Evolutionary conservation across 805 yeast genomes (phyloP).

Genomic region (Wickerhamomyces hampshirensis): DNA sequence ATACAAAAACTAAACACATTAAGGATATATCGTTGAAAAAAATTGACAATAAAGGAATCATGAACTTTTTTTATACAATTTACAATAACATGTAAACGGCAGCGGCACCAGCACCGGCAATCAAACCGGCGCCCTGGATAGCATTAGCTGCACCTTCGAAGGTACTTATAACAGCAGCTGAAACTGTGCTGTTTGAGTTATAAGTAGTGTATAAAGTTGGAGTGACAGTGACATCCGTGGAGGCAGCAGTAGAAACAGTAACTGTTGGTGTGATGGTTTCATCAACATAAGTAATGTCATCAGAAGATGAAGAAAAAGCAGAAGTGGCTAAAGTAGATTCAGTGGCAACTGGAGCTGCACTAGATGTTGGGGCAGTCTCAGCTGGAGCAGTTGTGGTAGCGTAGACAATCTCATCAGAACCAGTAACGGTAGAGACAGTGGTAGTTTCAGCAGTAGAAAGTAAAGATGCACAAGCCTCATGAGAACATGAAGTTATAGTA

Average conservation of each 20-base stretch:
- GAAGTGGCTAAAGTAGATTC: conserved; percentile 3
- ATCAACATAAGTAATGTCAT: conserved; percentile 33
- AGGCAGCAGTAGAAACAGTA: conserved; percentile 36
- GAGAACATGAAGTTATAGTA: conserved; percentile 27
- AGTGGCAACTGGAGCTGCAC: conserved; percentile 2
- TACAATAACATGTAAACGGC: conserved; percentile 26
- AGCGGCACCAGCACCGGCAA: conserved; percentile 25
- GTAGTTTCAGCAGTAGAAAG: conserved; percentile 14
- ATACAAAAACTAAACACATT: conserved; percentile 5
- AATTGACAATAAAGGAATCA: too few species aligned
- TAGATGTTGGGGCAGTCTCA: conserved; percentile 1
- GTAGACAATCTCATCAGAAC: conserved; percentile 15
- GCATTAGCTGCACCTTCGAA: conserved; percentile 21
- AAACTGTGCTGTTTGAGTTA: conserved; percentile 16
- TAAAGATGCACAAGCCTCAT: conserved; percentile 15
- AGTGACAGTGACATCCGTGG: conserved; percentile 34
- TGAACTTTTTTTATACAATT: too few species aligned
- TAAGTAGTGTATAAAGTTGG: conserved; percentile 33
- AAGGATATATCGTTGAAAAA: neutral
- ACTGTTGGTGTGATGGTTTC: conserved; percentile 34
- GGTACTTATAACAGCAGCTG: conserved; percentile 12
- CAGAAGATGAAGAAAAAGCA: conserved; percentile 41
- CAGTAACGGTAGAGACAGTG: conserved; percentile 19
- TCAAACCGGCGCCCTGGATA: conserved; percentile 4
- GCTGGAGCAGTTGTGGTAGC: conserved; percentile 17